Evolutionary conservation across 495 filamentous ascomycete species (phyloP).

Genomic region (Lindgomyces ingoldianus): DNA sequence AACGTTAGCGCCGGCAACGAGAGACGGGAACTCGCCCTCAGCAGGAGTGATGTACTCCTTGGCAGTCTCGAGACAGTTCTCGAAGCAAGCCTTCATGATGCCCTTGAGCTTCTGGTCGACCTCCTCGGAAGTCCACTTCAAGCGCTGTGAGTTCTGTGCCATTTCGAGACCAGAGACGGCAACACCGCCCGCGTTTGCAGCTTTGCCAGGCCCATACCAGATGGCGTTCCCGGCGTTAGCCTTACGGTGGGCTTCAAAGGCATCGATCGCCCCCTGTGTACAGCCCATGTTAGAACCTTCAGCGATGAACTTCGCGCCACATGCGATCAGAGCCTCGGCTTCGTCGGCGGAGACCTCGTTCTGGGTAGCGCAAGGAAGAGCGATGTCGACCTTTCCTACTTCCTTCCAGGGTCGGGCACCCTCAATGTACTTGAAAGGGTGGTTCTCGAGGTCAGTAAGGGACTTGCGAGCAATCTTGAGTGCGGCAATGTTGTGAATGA

Average conservation of each 20-base stretch:
- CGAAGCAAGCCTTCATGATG: constrained; percentile 95
- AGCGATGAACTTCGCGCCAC: constrained; percentile 82
- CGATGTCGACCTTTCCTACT: constrained; percentile 84
- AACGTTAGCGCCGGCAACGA: constrained; percentile 94
- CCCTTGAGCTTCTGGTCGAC: constrained; percentile 88
- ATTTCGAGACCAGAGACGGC: constrained; percentile 98
- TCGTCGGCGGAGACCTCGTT: constrained; percentile 94
- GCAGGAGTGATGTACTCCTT: constrained; percentile 76
- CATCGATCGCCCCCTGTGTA: constrained; percentile 90
- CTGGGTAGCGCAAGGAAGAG: constrained; percentile 91
- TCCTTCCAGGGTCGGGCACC: constrained; percentile 91
- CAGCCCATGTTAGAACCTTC: constrained; percentile 99
- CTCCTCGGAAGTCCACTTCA: constrained; percentile 83
- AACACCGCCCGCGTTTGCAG: constrained; percentile 96
- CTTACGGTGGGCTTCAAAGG: constrained; percentile 81
- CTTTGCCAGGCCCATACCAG: constrained; percentile 97
- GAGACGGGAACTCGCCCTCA: constrained; percentile 81
- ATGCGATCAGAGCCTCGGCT: constrained; percentile 74
- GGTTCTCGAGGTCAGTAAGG: constrained; percentile 64
- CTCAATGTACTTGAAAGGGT: constrained; percentile 82
- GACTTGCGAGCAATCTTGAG: constrained; percentile 87
- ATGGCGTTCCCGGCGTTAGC: constrained; percentile 70
- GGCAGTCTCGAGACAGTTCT: constrained; percentile 85
- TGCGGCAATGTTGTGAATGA: constrained; percentile 72
- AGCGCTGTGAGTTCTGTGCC: constrained; percentile 91